Evolutionary conservation across 1,284 basidiomycete species (phyloP).

Genomic region (Tilletia caries): DNA sequence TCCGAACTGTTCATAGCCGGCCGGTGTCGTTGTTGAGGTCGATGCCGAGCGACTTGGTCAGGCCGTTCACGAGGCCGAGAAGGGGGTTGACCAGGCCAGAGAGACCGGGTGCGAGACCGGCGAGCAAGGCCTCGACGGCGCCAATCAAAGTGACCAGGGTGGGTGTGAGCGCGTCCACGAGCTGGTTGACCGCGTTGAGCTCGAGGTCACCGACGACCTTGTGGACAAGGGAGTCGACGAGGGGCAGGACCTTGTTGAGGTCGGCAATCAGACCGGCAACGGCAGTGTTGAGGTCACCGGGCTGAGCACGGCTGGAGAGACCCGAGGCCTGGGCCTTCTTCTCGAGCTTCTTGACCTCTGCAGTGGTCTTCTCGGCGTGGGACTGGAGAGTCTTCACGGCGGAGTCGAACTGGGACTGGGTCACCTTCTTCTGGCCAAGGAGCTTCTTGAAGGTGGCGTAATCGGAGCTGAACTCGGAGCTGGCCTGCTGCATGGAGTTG

Average conservation of each 20-base stretch:
- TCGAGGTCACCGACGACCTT: not conserved
- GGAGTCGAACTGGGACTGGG: not conserved
- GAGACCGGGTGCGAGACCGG: not conserved
- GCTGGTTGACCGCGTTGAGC: not conserved
- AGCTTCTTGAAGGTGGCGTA: not conserved
- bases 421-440: not conserved
- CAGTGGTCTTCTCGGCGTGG: not conserved
- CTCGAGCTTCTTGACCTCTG: not conserved
- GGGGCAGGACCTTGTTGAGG: constrained; percentile 2
- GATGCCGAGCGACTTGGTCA: not conserved
- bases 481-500: not conserved
- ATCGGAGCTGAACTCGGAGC: not conserved
- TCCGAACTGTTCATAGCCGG: too few species aligned
- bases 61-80: not conserved
- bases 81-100: not conserved
- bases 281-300: not conserved
- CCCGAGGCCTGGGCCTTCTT: not conserved
- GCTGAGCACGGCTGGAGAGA: not conserved
- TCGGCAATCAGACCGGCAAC: constrained; percentile 4
- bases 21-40: not conserved
- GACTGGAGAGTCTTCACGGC: not conserved
- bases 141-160: not conserved
- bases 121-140: not conserved
- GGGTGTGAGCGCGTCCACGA: not conserved
- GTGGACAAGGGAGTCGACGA: not conserved